A percentile compares a stretch with the other conserved stretches of the same genome.
phyloP scores from a whole-genome alignment of 768 basidiomycete species.

The Gymnopilus dilepis region DNA sequence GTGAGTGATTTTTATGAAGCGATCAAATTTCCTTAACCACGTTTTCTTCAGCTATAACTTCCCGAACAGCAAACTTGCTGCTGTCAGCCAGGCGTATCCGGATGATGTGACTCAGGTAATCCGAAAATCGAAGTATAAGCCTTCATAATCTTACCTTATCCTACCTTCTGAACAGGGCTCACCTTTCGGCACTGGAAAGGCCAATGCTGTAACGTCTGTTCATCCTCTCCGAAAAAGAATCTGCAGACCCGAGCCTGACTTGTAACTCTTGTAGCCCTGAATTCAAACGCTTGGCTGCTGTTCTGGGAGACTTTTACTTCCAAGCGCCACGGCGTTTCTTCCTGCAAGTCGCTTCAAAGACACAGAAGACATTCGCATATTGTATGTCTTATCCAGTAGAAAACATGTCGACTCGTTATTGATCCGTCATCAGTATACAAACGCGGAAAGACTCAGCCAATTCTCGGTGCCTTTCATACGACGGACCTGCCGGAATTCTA shows the following conservation, averaged over 20 bases:
- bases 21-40: no score
- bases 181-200: slow-evolving; percentile 30
- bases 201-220: slow-evolving; percentile 30
- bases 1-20: slow-evolving; percentile 15
- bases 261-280: slow-evolving; percentile 33
- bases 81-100: background rate
- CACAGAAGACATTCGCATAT: slow-evolving; percentile 15
- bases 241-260: no score
- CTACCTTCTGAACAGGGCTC: slow-evolving; percentile 22
- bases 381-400: background rate
- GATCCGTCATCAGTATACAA: slow-evolving; percentile 34
- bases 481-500: slow-evolving; percentile 27
- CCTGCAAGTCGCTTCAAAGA: slow-evolving; percentile 29
- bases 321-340: slow-evolving; percentile 43
- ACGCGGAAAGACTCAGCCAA: slow-evolving; percentile 31
- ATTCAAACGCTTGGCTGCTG: slow-evolving; percentile 45
- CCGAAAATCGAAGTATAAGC: background rate
- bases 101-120: background rate
- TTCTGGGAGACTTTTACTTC: slow-evolving; percentile 44
- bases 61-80: background rate
- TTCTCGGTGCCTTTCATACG: slow-evolving; percentile 29
- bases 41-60: background rate
- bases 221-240: background rate
- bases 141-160: no score
- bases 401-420: no score